These are phyloP conservation scores for Scheffersomyces stambukii DNA, from an alignment of 1,139 yeast genomes.

Conservation along the genomic window DNA sequence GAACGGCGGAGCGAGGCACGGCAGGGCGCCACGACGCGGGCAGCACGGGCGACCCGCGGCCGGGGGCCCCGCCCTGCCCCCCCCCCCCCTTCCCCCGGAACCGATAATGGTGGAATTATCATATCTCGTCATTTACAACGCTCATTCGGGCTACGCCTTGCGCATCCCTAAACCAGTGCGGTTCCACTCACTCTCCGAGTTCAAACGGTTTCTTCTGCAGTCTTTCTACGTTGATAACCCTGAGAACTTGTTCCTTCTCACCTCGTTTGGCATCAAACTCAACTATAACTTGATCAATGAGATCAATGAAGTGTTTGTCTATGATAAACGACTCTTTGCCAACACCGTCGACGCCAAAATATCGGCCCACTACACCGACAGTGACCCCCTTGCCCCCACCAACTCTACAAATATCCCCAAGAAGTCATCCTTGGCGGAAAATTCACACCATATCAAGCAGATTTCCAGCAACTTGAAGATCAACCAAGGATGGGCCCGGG, in stretches of 20 bases:
- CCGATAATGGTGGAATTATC: conserved; percentile 13
- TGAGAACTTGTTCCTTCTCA: conserved; percentile 53
- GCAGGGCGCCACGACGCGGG: no score
- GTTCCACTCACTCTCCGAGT: conserved; percentile 38
- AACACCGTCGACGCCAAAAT: conserved; percentile 7
- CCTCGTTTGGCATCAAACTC: conserved; percentile 62
- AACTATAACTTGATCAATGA: conserved; percentile 48
- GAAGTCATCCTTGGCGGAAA: conserved; percentile 5
- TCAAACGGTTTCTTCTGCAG: conserved; percentile 37
- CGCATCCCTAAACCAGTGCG: conserved; percentile 42
- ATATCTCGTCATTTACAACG: conserved; percentile 33
- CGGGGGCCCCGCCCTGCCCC: background rate
- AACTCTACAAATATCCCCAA: conserved; percentile 4
- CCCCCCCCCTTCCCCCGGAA: background rate
- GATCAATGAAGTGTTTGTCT: conserved; percentile 50
- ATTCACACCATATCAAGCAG: conserved; percentile 12
- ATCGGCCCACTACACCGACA: conserved; percentile 1
- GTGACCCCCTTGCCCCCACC: background rate
- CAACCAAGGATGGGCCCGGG: conserved; percentile 27
- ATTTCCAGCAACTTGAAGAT: conserved; percentile 20
- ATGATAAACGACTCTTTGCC: conserved; percentile 52
- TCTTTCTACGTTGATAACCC: conserved; percentile 28
- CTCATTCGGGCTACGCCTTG: conserved; percentile 35
- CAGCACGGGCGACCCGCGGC: no score
- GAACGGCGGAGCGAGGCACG: no score